Conservation (phyloP, 1,284 basidiomycete genomes). For the Puccinia horiana region DNA sequence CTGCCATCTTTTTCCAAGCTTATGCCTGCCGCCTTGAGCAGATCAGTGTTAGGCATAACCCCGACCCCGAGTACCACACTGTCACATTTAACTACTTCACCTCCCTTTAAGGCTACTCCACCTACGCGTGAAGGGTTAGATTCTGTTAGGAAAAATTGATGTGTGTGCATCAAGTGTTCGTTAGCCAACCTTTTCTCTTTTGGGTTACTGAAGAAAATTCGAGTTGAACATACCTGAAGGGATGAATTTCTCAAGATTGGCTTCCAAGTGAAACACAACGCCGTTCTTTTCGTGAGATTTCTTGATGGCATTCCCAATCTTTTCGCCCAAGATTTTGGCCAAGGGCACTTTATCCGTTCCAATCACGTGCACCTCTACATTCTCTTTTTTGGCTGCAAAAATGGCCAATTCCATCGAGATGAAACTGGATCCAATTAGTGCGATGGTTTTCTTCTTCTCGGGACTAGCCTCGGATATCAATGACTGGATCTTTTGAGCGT, state of each 20-base stretch:
- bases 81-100: conserved; percentile 70
- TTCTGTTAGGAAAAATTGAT: conserved; percentile 51
- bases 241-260: conserved; percentile 55
- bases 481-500: conserved; percentile 66
- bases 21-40: conserved; percentile 70
- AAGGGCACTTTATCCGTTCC: conserved; percentile 84
- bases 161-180: conserved; percentile 50
- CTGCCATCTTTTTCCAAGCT: conserved; percentile 68
- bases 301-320: conserved; percentile 76
- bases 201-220: conserved; percentile 63
- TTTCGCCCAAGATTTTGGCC: conserved; percentile 74
- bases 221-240: conserved; percentile 60
- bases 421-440: conserved; percentile 86
- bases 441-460: conserved; percentile 64
- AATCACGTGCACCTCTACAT: conserved; percentile 71
- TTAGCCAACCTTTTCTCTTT: conserved; percentile 66
- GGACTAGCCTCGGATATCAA: conserved; percentile 29
- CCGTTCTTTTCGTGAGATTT: conserved; percentile 61
- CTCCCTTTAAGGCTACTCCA: conserved; percentile 70
- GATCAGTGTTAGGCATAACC: conserved; percentile 79
- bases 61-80: conserved; percentile 86
- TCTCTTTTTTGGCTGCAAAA: conserved; percentile 70
- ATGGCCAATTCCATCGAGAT: conserved; percentile 89
- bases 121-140: conserved; percentile 60
- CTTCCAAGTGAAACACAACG: conserved; percentile 57